Evolutionary conservation across 2,329 filamentous ascomycete species (phyloP).

Genomic region (Lasiodiplodia hormozganensis): DNA sequence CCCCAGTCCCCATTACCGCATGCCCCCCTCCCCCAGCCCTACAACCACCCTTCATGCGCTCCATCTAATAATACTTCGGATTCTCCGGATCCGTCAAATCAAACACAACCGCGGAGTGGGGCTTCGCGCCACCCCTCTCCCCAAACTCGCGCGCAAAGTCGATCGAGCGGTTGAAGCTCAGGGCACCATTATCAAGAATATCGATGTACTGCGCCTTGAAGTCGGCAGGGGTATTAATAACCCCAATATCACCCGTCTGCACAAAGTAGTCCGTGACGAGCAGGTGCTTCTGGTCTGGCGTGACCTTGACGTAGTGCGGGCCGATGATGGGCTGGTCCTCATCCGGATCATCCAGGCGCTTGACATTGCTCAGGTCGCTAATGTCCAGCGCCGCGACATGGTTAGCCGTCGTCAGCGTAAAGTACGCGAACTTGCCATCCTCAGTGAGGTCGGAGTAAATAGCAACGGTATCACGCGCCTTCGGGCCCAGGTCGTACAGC

Average conservation of each 20-base stretch:
- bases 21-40: too few relatives aligned
- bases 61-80: conserved; percentile 56
- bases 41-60: too few relatives aligned
- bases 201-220: conserved; percentile 70
- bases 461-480: conserved; percentile 62
- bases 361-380: conserved; percentile 64
- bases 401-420: conserved; percentile 67
- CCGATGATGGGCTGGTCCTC: conserved; percentile 66
- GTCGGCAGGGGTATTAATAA: conserved; percentile 67
- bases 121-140: conserved; percentile 63
- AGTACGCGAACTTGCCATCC: conserved; percentile 65
- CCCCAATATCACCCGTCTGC: conserved; percentile 50
- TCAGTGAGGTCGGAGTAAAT: conserved; percentile 68
- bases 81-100: conserved; percentile 63
- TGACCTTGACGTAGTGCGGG: conserved; percentile 70
- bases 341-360: conserved; percentile 66
- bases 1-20: too few relatives aligned
- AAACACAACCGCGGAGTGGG: conserved; percentile 64
- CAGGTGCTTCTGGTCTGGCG: conserved; percentile 69
- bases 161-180: conserved; percentile 67
- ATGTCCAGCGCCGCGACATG: conserved; percentile 69
- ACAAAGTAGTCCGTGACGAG: conserved; percentile 72
- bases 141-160: conserved; percentile 63
- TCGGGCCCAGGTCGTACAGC: conserved; percentile 64
- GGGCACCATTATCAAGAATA: conserved; percentile 60